Conservation (phyloP, 352 stramenopile genomes). For the Thraustotheca clavata region DNA sequence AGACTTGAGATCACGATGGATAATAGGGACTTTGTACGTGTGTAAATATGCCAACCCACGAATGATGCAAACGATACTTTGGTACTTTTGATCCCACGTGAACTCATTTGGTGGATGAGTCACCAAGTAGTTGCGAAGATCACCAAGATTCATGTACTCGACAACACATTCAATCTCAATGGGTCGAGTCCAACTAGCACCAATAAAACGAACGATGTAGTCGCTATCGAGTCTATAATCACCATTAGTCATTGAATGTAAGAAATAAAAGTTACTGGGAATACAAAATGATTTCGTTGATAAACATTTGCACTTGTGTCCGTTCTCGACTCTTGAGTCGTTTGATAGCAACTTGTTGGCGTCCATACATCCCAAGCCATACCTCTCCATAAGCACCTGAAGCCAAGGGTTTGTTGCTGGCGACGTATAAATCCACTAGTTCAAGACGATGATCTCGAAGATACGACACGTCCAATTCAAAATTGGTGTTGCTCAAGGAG, state of each 20-base stretch:
- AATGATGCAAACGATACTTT: not conserved
- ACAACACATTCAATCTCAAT: not conserved
- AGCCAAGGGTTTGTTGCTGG: not conserved
- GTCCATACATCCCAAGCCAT: not conserved
- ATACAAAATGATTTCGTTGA: constrained; percentile 48
- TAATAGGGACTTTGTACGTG: not conserved
- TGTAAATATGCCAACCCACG: constrained; percentile 2
- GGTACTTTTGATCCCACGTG: constrained; percentile 8
- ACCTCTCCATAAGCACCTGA: constrained; percentile 9
- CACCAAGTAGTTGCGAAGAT: not conserved
- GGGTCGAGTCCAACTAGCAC: not conserved
- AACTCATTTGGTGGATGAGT: not conserved
- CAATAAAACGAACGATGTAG: constrained; percentile 1
- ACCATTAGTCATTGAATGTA: not conserved
- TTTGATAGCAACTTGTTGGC: constrained; percentile 1
- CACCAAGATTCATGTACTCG: constrained; percentile 20
- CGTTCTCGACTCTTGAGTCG: not conserved
- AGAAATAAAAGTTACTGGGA: no score
- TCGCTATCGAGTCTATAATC: not conserved
- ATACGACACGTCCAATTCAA: not conserved
- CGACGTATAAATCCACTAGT: not conserved
- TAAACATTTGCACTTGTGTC: constrained; percentile 34
- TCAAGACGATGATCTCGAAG: not conserved
- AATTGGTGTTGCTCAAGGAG: no score
- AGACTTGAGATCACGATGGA: not conserved